Conservation (phyloP, 805 yeast species). For the Peterozyma toletana region DNA sequence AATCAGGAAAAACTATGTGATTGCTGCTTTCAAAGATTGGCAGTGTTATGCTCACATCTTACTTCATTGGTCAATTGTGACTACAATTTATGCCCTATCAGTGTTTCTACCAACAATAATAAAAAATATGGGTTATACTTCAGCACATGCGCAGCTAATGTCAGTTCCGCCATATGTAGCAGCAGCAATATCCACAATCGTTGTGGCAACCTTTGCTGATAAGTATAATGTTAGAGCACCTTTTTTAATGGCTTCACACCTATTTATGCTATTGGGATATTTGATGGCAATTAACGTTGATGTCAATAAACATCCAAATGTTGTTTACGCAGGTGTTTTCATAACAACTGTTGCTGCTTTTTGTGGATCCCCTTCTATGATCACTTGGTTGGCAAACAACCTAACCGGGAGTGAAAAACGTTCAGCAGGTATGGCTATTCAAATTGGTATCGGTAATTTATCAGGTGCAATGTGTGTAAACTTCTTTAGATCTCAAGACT, state of each 20-base stretch:
- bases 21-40: slow-evolving; percentile 27
- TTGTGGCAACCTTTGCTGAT: slow-evolving; percentile 21
- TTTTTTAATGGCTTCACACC: slow-evolving; percentile 17
- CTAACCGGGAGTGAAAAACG: slow-evolving; percentile 25
- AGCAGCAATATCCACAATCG: slow-evolving; percentile 23
- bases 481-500: slow-evolving; percentile 21
- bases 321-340: slow-evolving; percentile 10
- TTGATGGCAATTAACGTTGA: slow-evolving; percentile 20
- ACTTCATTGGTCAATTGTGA: no score
- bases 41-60: slow-evolving; percentile 26
- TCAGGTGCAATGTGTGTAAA: slow-evolving; percentile 28
- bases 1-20: slow-evolving; percentile 14
- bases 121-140: slow-evolving; percentile 23
- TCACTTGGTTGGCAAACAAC: slow-evolving; percentile 28
- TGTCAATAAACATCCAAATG: slow-evolving; percentile 6
- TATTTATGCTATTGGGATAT: slow-evolving; percentile 25
- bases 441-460: slow-evolving; percentile 29
- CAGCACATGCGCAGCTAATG: slow-evolving; percentile 28
- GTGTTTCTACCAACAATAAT: slow-evolving; percentile 31
- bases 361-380: slow-evolving; percentile 20
- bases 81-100: no score
- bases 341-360: no score
- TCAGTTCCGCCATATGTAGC: slow-evolving; percentile 29
- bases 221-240: no score
- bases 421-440: slow-evolving; percentile 29